Evolutionary conservation across 768 basidiomycete genomes (phyloP).

Genomic region (Piloderma croceum): DNA sequence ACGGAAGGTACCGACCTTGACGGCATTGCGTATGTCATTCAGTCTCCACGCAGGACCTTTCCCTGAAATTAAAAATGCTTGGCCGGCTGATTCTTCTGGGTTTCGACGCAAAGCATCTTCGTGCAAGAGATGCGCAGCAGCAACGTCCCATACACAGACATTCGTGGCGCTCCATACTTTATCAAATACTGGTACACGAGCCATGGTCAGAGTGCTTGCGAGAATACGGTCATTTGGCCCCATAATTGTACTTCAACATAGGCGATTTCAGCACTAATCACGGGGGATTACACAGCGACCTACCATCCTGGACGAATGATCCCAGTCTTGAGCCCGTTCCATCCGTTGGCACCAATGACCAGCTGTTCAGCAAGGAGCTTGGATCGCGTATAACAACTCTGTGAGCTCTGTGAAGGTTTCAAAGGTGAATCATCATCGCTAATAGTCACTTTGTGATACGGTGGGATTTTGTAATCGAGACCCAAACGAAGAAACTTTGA

Average conservation of each 20-base stretch:
- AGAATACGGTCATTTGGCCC: constrained; percentile 30
- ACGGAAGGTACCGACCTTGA: constrained; percentile 21
- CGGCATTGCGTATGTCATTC: constrained; percentile 21
- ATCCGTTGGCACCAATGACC: constrained; percentile 47
- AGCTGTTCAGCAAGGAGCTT: constrained; percentile 50
- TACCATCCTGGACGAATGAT: constrained; percentile 30
- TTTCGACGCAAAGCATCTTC: constrained; percentile 25
- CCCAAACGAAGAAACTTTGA: constrained; percentile 27
- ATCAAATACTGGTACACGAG: constrained; percentile 28
- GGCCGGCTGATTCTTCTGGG: constrained; percentile 22
- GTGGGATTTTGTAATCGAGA: constrained; percentile 16
- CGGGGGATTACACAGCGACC: constrained; percentile 4
- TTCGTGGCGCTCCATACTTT: constrained; percentile 23
- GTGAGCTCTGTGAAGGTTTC: constrained; percentile 28
- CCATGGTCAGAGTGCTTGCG: constrained; percentile 27
- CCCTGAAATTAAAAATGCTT: constrained; percentile 31
- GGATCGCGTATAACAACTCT: constrained; percentile 50
- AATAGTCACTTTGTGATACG: constrained; percentile 21
- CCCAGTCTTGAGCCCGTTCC: constrained; percentile 40
- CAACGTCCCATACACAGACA: constrained; percentile 33
- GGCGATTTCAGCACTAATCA: not conserved
- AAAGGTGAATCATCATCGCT: constrained; percentile 48
- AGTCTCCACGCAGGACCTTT: constrained; percentile 28
- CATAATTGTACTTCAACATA: constrained; percentile 23
- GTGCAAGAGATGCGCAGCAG: constrained; percentile 28